phyloP scores from a whole-genome alignment of 192 early-diverging fungal species.

The Chytriomyces confervae region DNA sequence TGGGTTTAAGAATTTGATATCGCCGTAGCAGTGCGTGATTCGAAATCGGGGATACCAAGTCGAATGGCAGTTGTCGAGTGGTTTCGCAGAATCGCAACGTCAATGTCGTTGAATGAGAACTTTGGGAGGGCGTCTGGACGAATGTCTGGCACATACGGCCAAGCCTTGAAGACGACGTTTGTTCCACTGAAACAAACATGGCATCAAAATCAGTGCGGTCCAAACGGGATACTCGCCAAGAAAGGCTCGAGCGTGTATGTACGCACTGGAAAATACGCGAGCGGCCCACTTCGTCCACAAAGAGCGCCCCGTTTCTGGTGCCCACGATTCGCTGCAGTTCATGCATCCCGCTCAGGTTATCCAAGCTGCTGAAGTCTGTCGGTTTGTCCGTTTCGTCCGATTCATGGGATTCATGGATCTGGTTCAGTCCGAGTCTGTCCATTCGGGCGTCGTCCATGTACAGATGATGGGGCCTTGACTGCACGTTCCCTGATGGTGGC shows the following conservation, averaged over 20 bases:
- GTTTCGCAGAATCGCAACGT: conserved; percentile 25
- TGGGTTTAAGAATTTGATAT: background rate
- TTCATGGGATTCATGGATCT: too few species aligned
- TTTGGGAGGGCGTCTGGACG: conserved; percentile 24
- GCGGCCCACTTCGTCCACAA: conserved; percentile 26
- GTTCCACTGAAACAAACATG: conserved; percentile 17
- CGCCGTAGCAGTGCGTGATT: background rate
- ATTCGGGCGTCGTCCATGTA: too few species aligned
- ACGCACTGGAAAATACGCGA: conserved; percentile 22
- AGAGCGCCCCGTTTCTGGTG: conserved; percentile 9
- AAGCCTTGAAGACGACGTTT: conserved; percentile 38
- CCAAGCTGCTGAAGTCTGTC: too few species aligned
- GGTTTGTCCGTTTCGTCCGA: too few species aligned
- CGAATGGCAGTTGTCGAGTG: conserved; percentile 34
- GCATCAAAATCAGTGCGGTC: background rate
- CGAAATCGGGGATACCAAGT: conserved; percentile 11
- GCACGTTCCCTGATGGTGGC: too few species aligned
- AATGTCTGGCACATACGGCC: conserved; percentile 26
- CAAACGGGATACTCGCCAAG: background rate
- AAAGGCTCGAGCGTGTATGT: background rate
- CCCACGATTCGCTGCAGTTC: conserved; percentile 12
- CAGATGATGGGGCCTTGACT: too few species aligned
- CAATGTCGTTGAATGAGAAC: conserved; percentile 30
- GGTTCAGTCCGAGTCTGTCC: too few species aligned
- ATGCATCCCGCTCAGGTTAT: too few species aligned